phyloP scores from a whole-genome alignment of 2,329 filamentous ascomycete species.

The Daldinia sp. region DNA sequence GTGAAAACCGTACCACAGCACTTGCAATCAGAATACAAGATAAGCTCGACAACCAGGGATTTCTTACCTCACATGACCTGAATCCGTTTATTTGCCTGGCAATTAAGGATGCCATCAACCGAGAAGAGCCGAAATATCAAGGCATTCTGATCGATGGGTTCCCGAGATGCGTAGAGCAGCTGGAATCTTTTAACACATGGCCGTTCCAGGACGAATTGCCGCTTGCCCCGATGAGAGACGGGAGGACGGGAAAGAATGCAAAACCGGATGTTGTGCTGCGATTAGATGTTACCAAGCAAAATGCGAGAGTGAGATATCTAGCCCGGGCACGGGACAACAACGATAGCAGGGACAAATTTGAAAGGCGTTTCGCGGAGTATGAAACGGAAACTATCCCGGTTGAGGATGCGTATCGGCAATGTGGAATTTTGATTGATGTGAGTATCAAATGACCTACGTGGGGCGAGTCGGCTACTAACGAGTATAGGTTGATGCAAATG shows the following conservation, averaged over 20 bases:
- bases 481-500: not conserved
- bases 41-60: conserved; percentile 1
- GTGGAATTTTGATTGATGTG: not conserved
- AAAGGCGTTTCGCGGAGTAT: not conserved
- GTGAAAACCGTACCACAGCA: not conserved
- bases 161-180: not conserved
- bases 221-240: not conserved
- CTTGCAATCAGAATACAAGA: not conserved
- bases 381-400: not conserved
- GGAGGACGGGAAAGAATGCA: not conserved
- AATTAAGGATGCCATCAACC: not conserved
- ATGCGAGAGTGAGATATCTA: not conserved
- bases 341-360: not conserved
- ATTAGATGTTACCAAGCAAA: not conserved
- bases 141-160: conserved; percentile 2
- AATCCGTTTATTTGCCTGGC: not conserved
- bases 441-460: not conserved
- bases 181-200: not conserved
- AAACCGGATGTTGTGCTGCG: not conserved
- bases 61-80: not conserved
- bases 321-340: not conserved
- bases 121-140: not conserved
- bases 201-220: not conserved
- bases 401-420: not conserved
- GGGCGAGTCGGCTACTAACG: not conserved